These are phyloP conservation scores for Beta corolliflora DNA, from an alignment of 179 eudicot species.

Conservation along the genomic window DNA sequence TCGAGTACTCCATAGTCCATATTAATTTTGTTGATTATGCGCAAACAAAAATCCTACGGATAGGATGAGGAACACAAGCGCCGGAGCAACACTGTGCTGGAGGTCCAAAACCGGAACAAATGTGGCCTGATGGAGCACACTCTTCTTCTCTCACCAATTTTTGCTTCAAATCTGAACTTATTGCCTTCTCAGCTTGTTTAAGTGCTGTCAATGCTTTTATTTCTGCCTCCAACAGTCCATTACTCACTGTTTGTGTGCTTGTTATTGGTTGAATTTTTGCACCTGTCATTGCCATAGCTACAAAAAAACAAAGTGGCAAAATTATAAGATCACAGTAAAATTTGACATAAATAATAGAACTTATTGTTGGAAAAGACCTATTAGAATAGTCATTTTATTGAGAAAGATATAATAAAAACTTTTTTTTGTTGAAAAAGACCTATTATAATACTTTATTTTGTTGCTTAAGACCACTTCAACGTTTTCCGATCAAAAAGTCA, in stretches of 20 bases:
- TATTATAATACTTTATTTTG: too few species aligned
- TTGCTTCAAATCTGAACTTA: not conserved
- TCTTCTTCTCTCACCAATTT: not conserved
- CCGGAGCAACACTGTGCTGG: constrained; percentile 12
- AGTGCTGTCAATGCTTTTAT: not conserved
- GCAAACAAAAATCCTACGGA: not conserved
- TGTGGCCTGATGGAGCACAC: not conserved
- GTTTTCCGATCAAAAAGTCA: too few species aligned
- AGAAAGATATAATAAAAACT: too few species aligned
- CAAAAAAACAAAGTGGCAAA: not conserved
- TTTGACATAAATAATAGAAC: too few species aligned
- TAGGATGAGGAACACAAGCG: constrained; percentile 21
- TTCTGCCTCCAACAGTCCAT: not conserved
- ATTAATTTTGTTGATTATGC: not conserved
- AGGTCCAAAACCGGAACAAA: not conserved
- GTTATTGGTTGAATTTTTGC: not conserved
- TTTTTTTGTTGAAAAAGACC: too few species aligned
- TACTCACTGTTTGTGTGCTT: not conserved
- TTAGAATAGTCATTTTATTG: too few species aligned
- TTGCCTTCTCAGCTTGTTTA: not conserved
- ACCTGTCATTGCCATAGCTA: not conserved
- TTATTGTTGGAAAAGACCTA: too few species aligned
- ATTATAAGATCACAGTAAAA: too few species aligned
- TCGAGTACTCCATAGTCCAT: too few species aligned
- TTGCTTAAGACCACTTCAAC: too few species aligned